phyloP scores from a whole-genome alignment of 305 asterid genomes.

The Andrographis paniculata region DNA sequence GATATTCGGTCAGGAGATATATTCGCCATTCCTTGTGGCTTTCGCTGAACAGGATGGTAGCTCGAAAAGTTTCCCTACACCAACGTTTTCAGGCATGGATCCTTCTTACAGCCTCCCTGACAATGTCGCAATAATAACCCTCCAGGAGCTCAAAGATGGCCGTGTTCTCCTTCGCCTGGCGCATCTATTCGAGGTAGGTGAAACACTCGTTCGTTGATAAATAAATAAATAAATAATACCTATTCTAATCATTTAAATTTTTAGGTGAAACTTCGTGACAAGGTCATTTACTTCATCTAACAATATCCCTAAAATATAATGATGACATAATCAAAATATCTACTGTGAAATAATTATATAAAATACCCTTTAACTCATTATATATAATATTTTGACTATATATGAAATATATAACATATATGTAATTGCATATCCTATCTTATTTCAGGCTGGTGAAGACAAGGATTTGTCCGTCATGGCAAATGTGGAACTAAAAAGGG shows the following conservation, averaged over 20 bases:
- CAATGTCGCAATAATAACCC: constrained; percentile 80
- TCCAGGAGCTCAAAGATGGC: constrained; percentile 82
- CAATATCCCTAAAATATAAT: too few relatives aligned
- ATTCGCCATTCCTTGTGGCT: constrained; percentile 86
- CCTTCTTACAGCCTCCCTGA: constrained; percentile 82
- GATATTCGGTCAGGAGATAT: constrained; percentile 87
- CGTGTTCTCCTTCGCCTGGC: constrained; percentile 79
- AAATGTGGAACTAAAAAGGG: constrained; percentile 56
- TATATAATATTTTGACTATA: background rate
- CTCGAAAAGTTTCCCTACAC: constrained; percentile 44
- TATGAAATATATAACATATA: background rate
- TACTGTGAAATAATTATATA: too few relatives aligned
- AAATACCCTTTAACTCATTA: background rate
- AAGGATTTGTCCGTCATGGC: constrained; percentile 63
- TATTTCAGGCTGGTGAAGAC: constrained; percentile 78
- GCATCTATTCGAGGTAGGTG: constrained; percentile 85
- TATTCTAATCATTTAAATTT: too few relatives aligned
- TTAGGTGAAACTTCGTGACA: too few relatives aligned
- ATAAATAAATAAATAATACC: background rate
- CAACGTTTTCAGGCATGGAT: constrained; percentile 70
- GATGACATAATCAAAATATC: too few relatives aligned
- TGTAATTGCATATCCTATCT: constrained; percentile 7
- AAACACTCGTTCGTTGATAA: constrained; percentile 22
- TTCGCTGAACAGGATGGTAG: constrained; percentile 76
- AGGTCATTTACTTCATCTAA: too few relatives aligned